Base-by-base conservation (phyloP, 306 rosid species). In the Gynostemma pentaphyllum region DNA sequence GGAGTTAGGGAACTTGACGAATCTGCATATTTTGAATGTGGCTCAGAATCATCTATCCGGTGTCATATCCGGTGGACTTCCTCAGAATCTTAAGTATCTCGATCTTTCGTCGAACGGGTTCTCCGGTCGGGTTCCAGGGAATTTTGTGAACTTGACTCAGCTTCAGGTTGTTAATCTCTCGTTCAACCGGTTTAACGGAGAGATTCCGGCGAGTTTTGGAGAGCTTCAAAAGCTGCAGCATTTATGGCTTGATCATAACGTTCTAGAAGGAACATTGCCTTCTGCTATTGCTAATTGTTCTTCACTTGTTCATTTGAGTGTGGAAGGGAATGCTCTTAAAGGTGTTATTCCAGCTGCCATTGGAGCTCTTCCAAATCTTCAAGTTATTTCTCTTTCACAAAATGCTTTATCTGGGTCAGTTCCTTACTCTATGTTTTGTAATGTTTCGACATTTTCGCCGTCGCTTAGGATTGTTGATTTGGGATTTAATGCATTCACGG, bases 281-380 rank as follows among this genome's bases (percentile, higher is more conserved):
- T 87, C 97, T 27, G 97, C 97, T 1, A 73, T 91, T 0, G 95
- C 95, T 4, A 87, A 91, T 45, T 87, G 92, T 55, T 85, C 87
- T 39, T 80, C 89, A 70, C 96, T 91, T 9, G 74, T 83, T 37
- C 97, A 91, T 73, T 75, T 91, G 36, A 91, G 91, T 75, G 86
- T 71, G 4, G 96, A 85, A 23, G 96, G 81, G 22, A 91, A 91
- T 71, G 75, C 81, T 7, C 85, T 91, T 3, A 75, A 75, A 44
- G 97, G 97, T 24, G 87, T 91, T 27, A 61, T 91, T 29, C 97
- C 97, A 48, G 81, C 96, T 52, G 95, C 96, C 22, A 80, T 90
- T 50, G 76, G 90, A 61, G 82, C 87, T 26, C 89, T 90, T 6
- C 90, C 84, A 32, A 83, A 75, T 56, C 95, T 90, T 61, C 87